These are phyloP conservation scores for Dactylorhiza incarnata DNA, from an alignment of 106 monocot species.

Conservation along the genomic window DNA sequence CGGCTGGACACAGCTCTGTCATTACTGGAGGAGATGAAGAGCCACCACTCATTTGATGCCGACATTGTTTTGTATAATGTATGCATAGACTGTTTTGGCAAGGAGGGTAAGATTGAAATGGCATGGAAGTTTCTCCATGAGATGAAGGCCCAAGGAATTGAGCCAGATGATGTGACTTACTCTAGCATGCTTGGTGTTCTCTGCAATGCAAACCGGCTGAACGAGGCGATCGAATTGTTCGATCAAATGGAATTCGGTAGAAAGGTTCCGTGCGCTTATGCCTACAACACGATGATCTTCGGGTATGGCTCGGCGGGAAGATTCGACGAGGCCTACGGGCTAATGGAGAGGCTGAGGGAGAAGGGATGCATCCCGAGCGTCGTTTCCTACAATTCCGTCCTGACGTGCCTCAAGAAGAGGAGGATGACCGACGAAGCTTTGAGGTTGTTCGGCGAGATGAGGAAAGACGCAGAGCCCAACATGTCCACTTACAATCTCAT, in stretches of 20 bases:
- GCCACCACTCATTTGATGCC: constrained; percentile 48
- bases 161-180: constrained; percentile 91
- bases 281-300: constrained; percentile 96
- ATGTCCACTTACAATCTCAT: constrained; percentile 74
- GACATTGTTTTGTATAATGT: constrained; percentile 93
- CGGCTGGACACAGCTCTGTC: constrained; percentile 66
- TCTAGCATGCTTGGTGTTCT: constrained; percentile 92
- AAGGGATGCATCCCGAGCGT: constrained; percentile 97
- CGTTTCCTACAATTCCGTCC: constrained; percentile 86
- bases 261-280: constrained; percentile 82
- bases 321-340: constrained; percentile 67
- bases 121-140: constrained; percentile 99
- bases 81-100: constrained; percentile 94
- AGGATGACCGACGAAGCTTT: constrained; percentile 69
- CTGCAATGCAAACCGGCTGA: constrained; percentile 61
- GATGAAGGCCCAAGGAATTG: constrained; percentile 72
- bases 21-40: constrained; percentile 84
- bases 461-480: constrained; percentile 89
- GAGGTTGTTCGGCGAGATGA: constrained; percentile 81
- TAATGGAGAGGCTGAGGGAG: constrained; percentile 79
- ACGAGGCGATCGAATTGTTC: constrained; percentile 81
- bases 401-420: constrained; percentile 86
- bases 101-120: constrained; percentile 93
- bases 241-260: constrained; percentile 67
- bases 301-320: constrained; percentile 88